Percentiles rank a stretch among this genome's conserved stretches.
Conservation (phyloP, 441 rosid genomes). For the Monsonia emarginata region DNA sequence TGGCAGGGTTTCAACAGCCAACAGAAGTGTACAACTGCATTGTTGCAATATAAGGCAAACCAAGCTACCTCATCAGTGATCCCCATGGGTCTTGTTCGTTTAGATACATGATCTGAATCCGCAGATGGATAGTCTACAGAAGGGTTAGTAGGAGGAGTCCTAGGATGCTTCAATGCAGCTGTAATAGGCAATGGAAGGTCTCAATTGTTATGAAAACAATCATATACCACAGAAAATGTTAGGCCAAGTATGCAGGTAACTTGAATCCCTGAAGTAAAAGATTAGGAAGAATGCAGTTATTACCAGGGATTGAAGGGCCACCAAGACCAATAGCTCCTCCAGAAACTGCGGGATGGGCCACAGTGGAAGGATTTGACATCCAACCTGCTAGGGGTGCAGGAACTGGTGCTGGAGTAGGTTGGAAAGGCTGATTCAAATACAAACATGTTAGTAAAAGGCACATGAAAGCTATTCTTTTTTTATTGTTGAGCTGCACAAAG, state of each 20-base stretch:
- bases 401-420: constrained; percentile 53
- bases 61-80: constrained; percentile 48
- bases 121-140: constrained; percentile 64
- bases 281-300: background rate
- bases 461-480: no score
- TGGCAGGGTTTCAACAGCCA: background rate
- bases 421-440: constrained; percentile 63
- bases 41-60: background rate
- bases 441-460: constrained; percentile 3
- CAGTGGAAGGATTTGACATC: constrained; percentile 67
- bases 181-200: no score
- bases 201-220: no score
- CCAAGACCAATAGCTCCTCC: constrained; percentile 53
- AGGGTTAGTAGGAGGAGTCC: constrained; percentile 54
- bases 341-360: constrained; percentile 56
- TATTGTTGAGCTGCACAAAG: no score
- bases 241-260: background rate
- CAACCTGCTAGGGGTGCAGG: constrained; percentile 64
- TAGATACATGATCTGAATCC: constrained; percentile 58
- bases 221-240: background rate
- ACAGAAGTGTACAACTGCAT: background rate
- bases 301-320: constrained; percentile 51
- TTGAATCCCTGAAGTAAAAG: background rate
- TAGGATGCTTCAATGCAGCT: constrained; percentile 57
- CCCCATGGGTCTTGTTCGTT: constrained; percentile 60